phyloP scores from a whole-genome alignment of 2,329 filamentous ascomycete species.

The Leptographium radiaticola region DNA sequence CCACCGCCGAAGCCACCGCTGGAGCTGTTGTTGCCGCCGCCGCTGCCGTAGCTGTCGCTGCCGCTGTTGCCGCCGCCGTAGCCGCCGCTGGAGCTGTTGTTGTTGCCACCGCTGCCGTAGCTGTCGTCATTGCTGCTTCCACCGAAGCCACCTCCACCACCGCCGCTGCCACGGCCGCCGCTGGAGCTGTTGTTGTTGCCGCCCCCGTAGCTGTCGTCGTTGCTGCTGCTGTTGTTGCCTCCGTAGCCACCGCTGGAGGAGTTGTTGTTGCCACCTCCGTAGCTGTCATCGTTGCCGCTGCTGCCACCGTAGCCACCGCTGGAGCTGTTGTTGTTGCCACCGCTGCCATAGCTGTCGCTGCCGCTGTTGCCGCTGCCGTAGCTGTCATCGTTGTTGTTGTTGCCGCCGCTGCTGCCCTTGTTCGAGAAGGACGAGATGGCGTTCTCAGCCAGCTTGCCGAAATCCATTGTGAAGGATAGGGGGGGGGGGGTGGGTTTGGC shows the following conservation, averaged over 20 bases:
- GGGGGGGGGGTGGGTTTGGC: neutral
- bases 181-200: neutral
- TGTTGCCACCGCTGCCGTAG: neutral
- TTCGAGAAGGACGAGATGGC: slow-evolving; percentile 10
- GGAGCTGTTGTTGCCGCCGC: neutral
- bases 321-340: neutral
- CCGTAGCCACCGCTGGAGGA: neutral
- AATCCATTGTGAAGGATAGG: slow-evolving; percentile 14
- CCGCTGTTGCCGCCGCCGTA: slow-evolving; percentile 4
- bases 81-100: neutral
- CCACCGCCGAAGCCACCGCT: neutral
- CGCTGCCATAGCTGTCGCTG: slow-evolving; percentile 2
- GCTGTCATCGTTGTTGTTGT: slow-evolving; percentile 3
- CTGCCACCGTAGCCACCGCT: neutral
- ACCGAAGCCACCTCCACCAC: neutral
- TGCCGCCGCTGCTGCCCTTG: slow-evolving; percentile 1
- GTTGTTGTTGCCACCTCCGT: neutral
- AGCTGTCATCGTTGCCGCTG: neutral
- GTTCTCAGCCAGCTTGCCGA: slow-evolving; percentile 13
- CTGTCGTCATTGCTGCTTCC: neutral
- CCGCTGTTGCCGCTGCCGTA: slow-evolving; percentile 7
- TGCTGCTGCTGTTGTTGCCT: slow-evolving; percentile 4
- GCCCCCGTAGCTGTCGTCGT: neutral
- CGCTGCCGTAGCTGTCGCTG: neutral
- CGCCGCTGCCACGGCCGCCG: neutral